Conservation (phyloP, 805 yeast genomes). For the Candida rishiriensis region DNA sequence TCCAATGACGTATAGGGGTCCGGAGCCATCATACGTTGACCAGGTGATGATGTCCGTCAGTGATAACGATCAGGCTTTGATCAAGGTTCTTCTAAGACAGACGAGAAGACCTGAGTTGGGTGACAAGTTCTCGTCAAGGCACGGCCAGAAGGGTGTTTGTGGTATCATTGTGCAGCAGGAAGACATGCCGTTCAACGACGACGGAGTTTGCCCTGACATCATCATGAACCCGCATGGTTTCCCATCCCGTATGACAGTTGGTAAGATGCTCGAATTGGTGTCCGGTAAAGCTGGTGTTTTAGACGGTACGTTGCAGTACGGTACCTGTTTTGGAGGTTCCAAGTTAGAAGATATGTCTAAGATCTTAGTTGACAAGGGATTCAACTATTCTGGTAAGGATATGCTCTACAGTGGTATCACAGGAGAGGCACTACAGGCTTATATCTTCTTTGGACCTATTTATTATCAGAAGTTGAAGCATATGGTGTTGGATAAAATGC, state of each 20-base stretch:
- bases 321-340: constrained; percentile 99
- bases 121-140: constrained; percentile 95
- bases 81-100: constrained; percentile 88
- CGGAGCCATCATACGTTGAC: constrained; percentile 92
- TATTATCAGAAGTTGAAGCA: constrained; percentile 97
- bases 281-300: constrained; percentile 98
- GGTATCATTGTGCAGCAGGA: constrained; percentile 97
- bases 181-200: constrained; percentile 92
- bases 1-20: constrained; percentile 88
- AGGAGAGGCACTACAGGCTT: constrained; percentile 95
- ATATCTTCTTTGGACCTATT: constrained; percentile 97
- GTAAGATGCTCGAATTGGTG: constrained; percentile 94
- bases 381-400: constrained; percentile 93
- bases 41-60: constrained; percentile 97
- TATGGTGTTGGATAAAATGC: constrained; percentile 99
- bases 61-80: constrained; percentile 90
- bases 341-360: constrained; percentile 91
- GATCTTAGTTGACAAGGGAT: constrained; percentile 85
- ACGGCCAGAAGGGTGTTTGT: constrained; percentile 99
- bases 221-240: constrained; percentile 99
- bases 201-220: constrained; percentile 90
- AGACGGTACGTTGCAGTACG: constrained; percentile 87
- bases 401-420: constrained; percentile 97
- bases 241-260: constrained; percentile 99
- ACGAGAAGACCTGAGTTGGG: constrained; percentile 97